These are phyloP conservation scores for Bocquillonia castaneifolia DNA, from an alignment of 441 rosid genomes.

Conservation along the genomic window DNA sequence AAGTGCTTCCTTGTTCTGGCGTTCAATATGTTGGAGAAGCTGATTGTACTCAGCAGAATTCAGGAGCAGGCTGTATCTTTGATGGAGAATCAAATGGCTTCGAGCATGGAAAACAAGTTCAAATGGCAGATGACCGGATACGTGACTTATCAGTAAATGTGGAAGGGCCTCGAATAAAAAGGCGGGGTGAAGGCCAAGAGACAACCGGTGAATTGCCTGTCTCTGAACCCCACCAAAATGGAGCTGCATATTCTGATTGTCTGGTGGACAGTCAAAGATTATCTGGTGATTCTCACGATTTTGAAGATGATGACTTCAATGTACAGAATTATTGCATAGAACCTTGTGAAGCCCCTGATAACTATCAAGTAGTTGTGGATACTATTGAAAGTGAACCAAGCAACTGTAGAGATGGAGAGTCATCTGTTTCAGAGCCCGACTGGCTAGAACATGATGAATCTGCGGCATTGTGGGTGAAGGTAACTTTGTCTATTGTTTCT, in stretches of 20 bases:
- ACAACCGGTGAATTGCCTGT: conserved; percentile 32
- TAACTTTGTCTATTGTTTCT: conserved; percentile 28
- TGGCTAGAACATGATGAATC: conserved; percentile 82
- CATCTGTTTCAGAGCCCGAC: conserved; percentile 56
- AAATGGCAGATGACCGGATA: conserved; percentile 32
- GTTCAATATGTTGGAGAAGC: conserved; percentile 44
- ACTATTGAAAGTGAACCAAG: conserved; percentile 47
- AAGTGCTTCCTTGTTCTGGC: conserved; percentile 51
- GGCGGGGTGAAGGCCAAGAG: conserved; percentile 33
- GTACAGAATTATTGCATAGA: conserved; percentile 36
- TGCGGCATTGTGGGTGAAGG: conserved; percentile 98
- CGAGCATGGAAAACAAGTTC: conserved; percentile 36
- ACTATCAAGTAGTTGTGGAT: conserved; percentile 38
- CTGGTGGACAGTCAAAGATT: conserved; percentile 42
- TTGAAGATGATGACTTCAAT: conserved; percentile 44
- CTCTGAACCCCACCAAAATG: conserved; percentile 34
- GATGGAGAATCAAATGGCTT: conserved; percentile 33
- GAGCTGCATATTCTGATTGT: conserved; percentile 40
- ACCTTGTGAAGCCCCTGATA: conserved; percentile 43
- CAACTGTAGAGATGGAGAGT: conserved; percentile 50
- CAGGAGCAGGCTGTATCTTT: conserved; percentile 27
- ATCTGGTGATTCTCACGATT: conserved; percentile 43
- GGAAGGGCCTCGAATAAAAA: conserved; percentile 32
- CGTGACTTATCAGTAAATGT: conserved; percentile 34
- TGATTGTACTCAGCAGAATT: conserved; percentile 37